Evolutionary conservation across 75 land plant species (phyloP).

Genomic region (Cupressus sempervirens): DNA sequence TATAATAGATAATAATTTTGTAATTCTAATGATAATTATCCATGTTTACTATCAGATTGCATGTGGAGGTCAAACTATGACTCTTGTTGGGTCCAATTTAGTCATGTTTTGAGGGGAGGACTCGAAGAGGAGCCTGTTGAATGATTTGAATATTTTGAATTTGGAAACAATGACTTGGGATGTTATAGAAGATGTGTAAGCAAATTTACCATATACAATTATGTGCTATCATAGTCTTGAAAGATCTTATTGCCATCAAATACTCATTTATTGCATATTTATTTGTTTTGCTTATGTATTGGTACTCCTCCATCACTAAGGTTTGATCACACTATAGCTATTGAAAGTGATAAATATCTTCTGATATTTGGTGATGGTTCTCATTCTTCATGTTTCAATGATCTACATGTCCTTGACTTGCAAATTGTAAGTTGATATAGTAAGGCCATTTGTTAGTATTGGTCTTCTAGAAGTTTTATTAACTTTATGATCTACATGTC

Average conservation of each 20-base stretch:
- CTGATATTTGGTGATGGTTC: slow-evolving; percentile 97
- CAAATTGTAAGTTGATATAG: slow-evolving; percentile 56
- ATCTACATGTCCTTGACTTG: slow-evolving; percentile 91
- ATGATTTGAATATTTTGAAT: no score
- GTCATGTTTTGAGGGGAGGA: no score
- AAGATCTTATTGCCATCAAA: neutral
- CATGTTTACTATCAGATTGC: no score
- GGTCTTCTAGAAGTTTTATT: neutral
- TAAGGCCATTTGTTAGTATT: neutral
- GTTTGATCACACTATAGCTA: slow-evolving; percentile 93
- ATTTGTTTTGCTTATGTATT: slow-evolving; percentile 33
- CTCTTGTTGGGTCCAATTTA: no score
- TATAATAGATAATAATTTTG: neutral
- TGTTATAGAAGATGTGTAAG: no score
- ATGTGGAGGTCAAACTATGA: no score
- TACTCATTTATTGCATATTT: neutral
- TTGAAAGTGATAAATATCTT: slow-evolving; percentile 85
- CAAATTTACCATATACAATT: no score
- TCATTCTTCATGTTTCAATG: slow-evolving; percentile 95
- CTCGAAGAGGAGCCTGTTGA: no score
- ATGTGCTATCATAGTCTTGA: no score
- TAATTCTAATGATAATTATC: neutral
- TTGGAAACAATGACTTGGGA: no score
- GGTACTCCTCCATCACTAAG: slow-evolving; percentile 94
- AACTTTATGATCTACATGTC: neutral